Evolutionary conservation across 2,329 filamentous ascomycete genomes (phyloP), one percentile per base, ranked within the genome.

Genomic region (Calonectria pauciramosa): DNA sequence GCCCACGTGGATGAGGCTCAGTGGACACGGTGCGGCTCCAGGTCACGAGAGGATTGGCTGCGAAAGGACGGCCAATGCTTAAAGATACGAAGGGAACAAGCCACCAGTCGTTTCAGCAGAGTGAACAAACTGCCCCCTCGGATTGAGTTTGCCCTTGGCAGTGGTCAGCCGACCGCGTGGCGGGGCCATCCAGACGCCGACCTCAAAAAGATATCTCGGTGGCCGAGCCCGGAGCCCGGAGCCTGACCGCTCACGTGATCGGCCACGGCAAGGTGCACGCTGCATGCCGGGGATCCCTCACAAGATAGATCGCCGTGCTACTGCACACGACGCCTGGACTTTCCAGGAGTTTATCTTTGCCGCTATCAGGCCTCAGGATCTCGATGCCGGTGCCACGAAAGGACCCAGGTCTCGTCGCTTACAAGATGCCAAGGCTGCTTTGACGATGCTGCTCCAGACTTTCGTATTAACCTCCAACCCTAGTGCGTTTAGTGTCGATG

Each of bases 1-100:
- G 49, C 34, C 65, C 65, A 68, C 65, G 47, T 68, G 65, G 65
- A 13, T 41, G 49, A 56, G 65, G 47, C 65, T 51, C 49, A 52
- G 65, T 68, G 65, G 65, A 41, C 49, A 56, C 34, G 34, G 47
- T 30, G 65, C 28, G 4, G 41, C 47, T 13, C 13, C 49, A 18
- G 28, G 56, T 49, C 60, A 65, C 60, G 30, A 52, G 64, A 51
- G 65, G 65, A 67, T 54, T 54, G 47, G 34, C 11, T 51, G 51
- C 44, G 9, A 67, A 49, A n/a, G 32, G n/a, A 30, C 32, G 32
- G 23, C 47, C 4, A 49, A 49, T 52, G 26, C 32, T 20, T 56
- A 30, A 30, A 30, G 65, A 68, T 68, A 54, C 49, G 65, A 54
- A 54, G 49, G 5, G 49, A 38, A n/a, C n/a, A 26, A 23, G 16